A percentile compares a stretch with the other conserved stretches of the same genome.
phyloP scores from a whole-genome alignment of 2,329 filamentous ascomycete species.

The Alternaria consortialis region DNA sequence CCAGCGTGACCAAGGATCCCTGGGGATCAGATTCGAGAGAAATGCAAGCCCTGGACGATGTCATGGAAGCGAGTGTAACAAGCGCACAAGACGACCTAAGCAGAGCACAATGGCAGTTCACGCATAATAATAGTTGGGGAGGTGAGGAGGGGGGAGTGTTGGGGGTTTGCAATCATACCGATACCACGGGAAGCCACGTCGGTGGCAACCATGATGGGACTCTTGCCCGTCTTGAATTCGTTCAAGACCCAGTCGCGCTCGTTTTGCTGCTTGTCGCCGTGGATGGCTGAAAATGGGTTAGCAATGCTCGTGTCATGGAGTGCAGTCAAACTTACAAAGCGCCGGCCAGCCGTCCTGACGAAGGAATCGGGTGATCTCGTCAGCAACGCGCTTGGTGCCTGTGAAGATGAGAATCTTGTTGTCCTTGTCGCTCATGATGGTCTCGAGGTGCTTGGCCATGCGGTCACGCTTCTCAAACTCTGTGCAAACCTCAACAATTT shows the following conservation, averaged over 20 bases:
- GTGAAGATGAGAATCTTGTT: conserved; percentile 98
- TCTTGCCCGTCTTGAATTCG: conserved; percentile 99
- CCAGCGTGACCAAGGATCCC: conserved; percentile 88
- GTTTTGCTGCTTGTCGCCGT: conserved; percentile 99
- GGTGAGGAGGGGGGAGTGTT: conserved; percentile 52
- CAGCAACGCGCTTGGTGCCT: conserved; percentile 86
- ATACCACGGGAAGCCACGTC: conserved; percentile 99
- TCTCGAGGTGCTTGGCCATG: conserved; percentile 97
- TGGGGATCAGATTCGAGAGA: conserved; percentile 82
- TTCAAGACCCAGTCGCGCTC: conserved; percentile 99
- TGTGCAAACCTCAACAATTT: conserved; percentile 94
- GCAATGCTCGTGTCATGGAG: conserved; percentile 27
- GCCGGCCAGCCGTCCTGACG: conserved; percentile 98
- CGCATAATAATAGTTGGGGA: conserved; percentile 60
- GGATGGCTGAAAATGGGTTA: conserved; percentile 74
- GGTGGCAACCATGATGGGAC: conserved; percentile 99
- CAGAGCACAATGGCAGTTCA: conserved; percentile 80
- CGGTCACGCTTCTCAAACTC: conserved; percentile 97
- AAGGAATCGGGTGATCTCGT: conserved; percentile 96
- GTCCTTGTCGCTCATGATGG: conserved; percentile 94
- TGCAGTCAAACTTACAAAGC: conserved; percentile 72
- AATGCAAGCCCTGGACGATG: conserved; percentile 87
- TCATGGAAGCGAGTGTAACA: conserved; percentile 77
- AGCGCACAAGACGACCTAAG: conserved; percentile 88
- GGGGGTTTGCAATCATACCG: conserved; percentile 85